A percentile compares a stretch with the other conserved stretches of the same genome.
phyloP scores from a whole-genome alignment of 2,329 filamentous ascomycete genomes.

The Pseudonectria buxi region DNA sequence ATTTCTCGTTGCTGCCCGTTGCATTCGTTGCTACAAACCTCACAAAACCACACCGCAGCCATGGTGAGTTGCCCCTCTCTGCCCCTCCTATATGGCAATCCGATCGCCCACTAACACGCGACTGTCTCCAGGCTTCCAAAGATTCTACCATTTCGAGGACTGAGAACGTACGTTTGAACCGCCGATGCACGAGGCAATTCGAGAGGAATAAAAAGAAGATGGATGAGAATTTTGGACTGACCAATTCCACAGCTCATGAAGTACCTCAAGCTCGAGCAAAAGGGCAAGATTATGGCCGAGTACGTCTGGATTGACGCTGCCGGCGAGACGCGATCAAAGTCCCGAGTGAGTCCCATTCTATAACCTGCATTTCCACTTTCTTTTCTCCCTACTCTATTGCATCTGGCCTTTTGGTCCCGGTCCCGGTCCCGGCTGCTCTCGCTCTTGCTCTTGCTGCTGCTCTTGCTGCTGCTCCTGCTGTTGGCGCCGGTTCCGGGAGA shows the following conservation, averaged over 20 bases:
- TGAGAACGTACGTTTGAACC: constrained; percentile 28
- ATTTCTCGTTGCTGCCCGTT: constrained; percentile 4
- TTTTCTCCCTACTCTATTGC: constrained; percentile 3
- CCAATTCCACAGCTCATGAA: constrained; percentile 66
- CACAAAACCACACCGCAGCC: constrained; percentile 7
- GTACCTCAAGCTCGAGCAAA: constrained; percentile 86
- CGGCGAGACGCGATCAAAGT: constrained; percentile 87
- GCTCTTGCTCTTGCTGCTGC: too few species aligned
- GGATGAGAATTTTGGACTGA: too few species aligned
- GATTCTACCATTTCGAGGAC: constrained; percentile 15
- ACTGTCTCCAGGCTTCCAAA: constrained; percentile 9
- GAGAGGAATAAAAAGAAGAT: too few species aligned
- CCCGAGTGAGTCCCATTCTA: constrained; percentile 63
- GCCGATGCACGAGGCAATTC: too few species aligned
- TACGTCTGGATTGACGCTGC: constrained; percentile 91
- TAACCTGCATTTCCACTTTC: constrained; percentile 1
- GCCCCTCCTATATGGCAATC: constrained; percentile 2
- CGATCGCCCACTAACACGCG: constrained; percentile 12
- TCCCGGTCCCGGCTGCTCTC: too few species aligned
- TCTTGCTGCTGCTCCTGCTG: too few species aligned
- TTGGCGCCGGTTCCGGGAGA: too few species aligned
- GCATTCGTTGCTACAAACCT: constrained; percentile 1
- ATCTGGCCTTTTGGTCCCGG: not conserved
- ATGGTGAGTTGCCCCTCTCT: constrained; percentile 12
- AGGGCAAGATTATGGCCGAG: constrained; percentile 83